Evolutionary conservation across 148 eudicot species (phyloP).

Genomic region (Rhododendron ovatum): DNA sequence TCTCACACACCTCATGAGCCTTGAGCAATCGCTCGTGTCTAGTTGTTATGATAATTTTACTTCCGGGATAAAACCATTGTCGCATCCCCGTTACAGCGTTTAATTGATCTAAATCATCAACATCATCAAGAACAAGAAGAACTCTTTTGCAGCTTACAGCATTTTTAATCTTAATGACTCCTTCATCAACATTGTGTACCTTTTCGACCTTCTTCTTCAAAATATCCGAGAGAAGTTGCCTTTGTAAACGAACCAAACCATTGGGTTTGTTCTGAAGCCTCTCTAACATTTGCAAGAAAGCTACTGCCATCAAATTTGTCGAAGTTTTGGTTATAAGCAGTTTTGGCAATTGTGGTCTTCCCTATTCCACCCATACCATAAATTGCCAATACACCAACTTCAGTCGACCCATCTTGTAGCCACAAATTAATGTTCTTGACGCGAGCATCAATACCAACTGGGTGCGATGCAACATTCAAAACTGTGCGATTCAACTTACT

Average conservation of each 20-base stretch:
- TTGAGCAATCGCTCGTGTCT: conserved; percentile 2
- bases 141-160: conserved; percentile 4
- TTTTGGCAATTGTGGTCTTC: conserved; percentile 8
- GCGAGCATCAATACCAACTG: not conserved
- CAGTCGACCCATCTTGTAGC: conserved; percentile 6
- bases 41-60: conserved; percentile 9
- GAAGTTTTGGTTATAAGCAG: not conserved
- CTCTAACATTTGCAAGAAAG: conserved; percentile 6
- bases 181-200: conserved; percentile 4
- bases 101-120: conserved; percentile 1
- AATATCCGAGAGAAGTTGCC: not conserved
- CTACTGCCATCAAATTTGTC: not conserved
- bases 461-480: not conserved
- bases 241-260: conserved; percentile 9
- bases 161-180: not conserved
- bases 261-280: not conserved
- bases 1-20: not conserved
- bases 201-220: not conserved
- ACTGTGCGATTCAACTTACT: conserved; percentile 3
- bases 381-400: conserved; percentile 1
- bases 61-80: not conserved
- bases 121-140: conserved; percentile 8
- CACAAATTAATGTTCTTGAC: conserved; percentile 1
- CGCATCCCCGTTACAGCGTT: not conserved
- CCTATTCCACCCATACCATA: conserved; percentile 11